Base-by-base conservation (phyloP, 768 basidiomycete genomes). In the Mycena belliarum region DNA sequence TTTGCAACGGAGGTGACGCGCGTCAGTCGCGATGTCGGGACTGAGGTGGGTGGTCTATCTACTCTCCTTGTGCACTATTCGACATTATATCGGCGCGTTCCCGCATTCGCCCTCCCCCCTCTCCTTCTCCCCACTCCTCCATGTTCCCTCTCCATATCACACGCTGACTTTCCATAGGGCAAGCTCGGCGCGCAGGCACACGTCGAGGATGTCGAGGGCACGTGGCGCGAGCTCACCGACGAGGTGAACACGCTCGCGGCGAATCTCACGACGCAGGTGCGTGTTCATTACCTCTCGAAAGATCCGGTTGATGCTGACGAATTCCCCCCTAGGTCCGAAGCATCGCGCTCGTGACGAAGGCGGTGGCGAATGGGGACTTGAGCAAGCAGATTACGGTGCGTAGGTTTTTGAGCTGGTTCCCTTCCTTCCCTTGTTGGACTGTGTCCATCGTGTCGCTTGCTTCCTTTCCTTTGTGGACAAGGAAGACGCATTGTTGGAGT, bases 271-370 rank as follows among this genome's bases (percentile, higher is more conserved):
- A 79, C 43, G 48, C 59, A 60, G 59, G 59, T 54, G 50, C 2
- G 57, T 47, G 2, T 25, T 12, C 9, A 23, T 52, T 35, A 2
- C n/a, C 20, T 21, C 28, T 6, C 14, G n/a, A n/a, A n/a, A n/a
- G n/a, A n/a, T n/a, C n/a, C n/a, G n/a, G n/a, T n/a, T n/a, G n/a
- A n/a, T n/a, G n/a, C n/a, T n/a, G n/a, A n/a, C n/a, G n/a, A n/a
- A n/a, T 38, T 38, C 6, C 6, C 10, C n/a, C 23, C 6, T 83
- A 89, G 76, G 88, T 89, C 49, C 83, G 91, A 52, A 87, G 86
- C 46, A 93, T 92, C 68, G 89, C 89, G 9, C 87, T 87, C 63
- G 85, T 88, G 51, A 88, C 86, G 20, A 87, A 84, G 8, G 86
- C 87, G 4, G 88, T 91, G 58, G 89, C 90, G 5, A 74, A 80